Evolutionary conservation across 2,329 filamentous ascomycete species (phyloP), one percentile per base, ranked within the genome.

Genomic region (Ciborinia camelliae): DNA sequence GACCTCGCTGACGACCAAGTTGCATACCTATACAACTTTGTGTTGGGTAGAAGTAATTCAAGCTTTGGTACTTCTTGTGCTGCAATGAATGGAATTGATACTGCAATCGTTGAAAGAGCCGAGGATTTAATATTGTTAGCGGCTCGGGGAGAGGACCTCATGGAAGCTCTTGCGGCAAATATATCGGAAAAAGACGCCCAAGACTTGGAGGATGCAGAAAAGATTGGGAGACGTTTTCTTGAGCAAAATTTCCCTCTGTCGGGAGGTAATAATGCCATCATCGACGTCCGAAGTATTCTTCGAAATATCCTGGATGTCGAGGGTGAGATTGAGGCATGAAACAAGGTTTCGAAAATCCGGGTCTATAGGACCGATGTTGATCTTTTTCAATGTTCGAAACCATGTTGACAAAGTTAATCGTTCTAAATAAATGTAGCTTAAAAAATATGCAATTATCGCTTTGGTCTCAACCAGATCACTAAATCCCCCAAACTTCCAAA

Each of bases 21-120:
- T 37, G 87, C 84, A 0, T 92, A 90, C 71, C 82, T 97, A 0
- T 96, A 94, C 76, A 89, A 86, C 35, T 77, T 89, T n/a, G 73
- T 77, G 4, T 70, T 80, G 2, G 93, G 93, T 0, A 83, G 88
- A 64, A 94, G 88, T 70, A 86, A 81, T 9, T 89, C 90, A 18
- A 97, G 92, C 73, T 96, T 96, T 72, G 95, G 95, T 0, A 90
- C 88, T 35, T 84, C 85, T 76, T 98, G 95, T 73, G 95, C 95
- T 35, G 87, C 87, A 4, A 84, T 96, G 76, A 97, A 96, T 71
- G 93, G 93, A 1, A 86, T 99, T 18, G 88, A 91, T 37, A 73
- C 78, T 23, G 81, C 83, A 6, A 84, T 98, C 12, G 83, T 97
- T 8, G 79, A 88, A 20, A 85, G 93, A 63, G 92, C 94, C 0